These are phyloP conservation scores for Coemansia sp. DNA, from an alignment of 192 early-diverging fungal genomes.

Conservation along the genomic window DNA sequence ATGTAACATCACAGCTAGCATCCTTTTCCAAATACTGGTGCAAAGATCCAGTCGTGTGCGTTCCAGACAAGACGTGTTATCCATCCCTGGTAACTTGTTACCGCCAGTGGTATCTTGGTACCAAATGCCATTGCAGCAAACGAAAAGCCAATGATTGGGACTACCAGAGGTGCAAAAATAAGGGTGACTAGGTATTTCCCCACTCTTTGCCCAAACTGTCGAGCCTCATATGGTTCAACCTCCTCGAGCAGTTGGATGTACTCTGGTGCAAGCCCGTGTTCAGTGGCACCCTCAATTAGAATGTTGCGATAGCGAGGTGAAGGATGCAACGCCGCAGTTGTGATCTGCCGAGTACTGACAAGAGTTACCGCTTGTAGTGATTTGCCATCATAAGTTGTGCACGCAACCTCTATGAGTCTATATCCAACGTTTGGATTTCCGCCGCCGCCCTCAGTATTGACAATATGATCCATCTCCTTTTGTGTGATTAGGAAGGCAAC, in stretches of 20 bases:
- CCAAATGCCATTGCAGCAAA: slow-evolving; percentile 22
- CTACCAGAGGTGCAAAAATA: slow-evolving; percentile 16
- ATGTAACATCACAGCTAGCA: slow-evolving; percentile 9
- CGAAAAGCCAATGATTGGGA: slow-evolving; percentile 15
- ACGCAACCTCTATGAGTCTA: slow-evolving; percentile 27
- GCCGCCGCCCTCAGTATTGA: slow-evolving; percentile 50
- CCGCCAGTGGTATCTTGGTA: slow-evolving; percentile 23
- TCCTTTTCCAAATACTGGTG: slow-evolving; percentile 39
- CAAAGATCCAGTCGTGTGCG: slow-evolving; percentile 31
- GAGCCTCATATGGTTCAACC: slow-evolving; percentile 25
- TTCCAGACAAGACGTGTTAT: slow-evolving; percentile 21
- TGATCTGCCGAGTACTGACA: slow-evolving; percentile 9
- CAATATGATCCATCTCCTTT: slow-evolving; percentile 40
- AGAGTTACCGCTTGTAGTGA: slow-evolving; percentile 25
- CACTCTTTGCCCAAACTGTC: slow-evolving; percentile 25
- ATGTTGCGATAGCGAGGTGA: slow-evolving; percentile 44
- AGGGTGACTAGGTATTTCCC: slow-evolving; percentile 24
- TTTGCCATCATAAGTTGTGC: slow-evolving; percentile 31
- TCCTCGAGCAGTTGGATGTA: slow-evolving; percentile 32
- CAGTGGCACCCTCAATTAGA: slow-evolving; percentile 36
- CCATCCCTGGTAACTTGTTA: slow-evolving; percentile 23
- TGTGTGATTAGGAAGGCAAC: slow-evolving; percentile 41
- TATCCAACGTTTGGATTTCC: slow-evolving; percentile 50
- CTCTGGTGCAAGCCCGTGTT: slow-evolving; percentile 31
- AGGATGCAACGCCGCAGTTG: slow-evolving; percentile 20